Base-by-base conservation (phyloP, 768 basidiomycete genomes). In the Phylloporus arenicola region DNA sequence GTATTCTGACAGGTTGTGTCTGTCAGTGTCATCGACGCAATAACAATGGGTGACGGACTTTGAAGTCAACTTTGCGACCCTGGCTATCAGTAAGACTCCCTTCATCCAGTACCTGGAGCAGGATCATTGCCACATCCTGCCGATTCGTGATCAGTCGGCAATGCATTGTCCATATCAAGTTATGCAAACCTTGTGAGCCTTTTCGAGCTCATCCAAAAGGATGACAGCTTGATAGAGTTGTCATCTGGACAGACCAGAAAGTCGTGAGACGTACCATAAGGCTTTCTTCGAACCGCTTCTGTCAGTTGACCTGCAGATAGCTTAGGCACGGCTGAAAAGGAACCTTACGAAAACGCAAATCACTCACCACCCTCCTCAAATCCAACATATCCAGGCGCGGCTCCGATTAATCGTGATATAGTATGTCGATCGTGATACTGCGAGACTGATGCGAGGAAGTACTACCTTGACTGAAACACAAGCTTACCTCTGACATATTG, bases 371-470 rank as follows among this genome's bases (percentile, higher is more conserved):
- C 77, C 56, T 83, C 82, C 52, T 85, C 83, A 56, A 82, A 80
- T 9, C 83, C 85, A 6, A 96, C 84, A 61, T 93, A 95, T 4
- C 94, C 94, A 8, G 94, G 91, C 0, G 92, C 89, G 2, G 92
- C 88, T 48, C 94, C 95, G 45, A 97, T 91, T 20, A 97, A 72
- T 4, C 92, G 78, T 0, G 91, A 90, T 46, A 97, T 85, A 0
- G 91, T 92, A 62, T 97, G 91, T 47, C 92, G 81, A 57, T 94
- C 93, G 45, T 91, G 88, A 60, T 88, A 96, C 79, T 91, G 67
- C n/a, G 44, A 33, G 33, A 4, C 11, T 1, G 13, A 40, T 34
- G 43, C 9, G 30, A 35, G 30, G 37, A 37, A n/a, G 1, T 9
- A 19, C n/a, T 17, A 25, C 3, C 3, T 34, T 13, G 10, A 33